These are phyloP conservation scores for Coniochaeta pulveracea DNA, from an alignment of 2,329 filamentous ascomycete species.

Conservation along the genomic window DNA sequence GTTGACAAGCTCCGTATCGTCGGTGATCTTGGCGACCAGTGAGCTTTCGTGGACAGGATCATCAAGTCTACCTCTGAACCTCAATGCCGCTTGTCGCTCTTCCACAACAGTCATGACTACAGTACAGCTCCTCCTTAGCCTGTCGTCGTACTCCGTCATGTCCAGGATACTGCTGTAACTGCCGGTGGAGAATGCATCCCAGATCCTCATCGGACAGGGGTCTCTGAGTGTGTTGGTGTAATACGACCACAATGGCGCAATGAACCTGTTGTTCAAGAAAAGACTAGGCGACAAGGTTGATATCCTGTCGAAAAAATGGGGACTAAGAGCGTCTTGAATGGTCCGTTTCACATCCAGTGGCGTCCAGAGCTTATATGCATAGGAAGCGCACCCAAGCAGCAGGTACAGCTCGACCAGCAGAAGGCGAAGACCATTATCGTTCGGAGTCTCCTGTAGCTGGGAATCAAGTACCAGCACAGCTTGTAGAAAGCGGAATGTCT, in stretches of 20 bases:
- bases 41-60: constrained; percentile 27
- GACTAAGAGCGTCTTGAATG: constrained; percentile 43
- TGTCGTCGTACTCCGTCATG: constrained; percentile 31
- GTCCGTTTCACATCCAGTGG: constrained; percentile 43
- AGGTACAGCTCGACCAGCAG: constrained; percentile 40
- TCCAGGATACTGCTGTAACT: constrained; percentile 39
- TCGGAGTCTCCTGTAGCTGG: constrained; percentile 31
- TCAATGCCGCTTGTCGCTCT: constrained; percentile 32
- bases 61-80: constrained; percentile 26
- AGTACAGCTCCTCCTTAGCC: constrained; percentile 37
- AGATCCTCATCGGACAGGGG: constrained; percentile 26
- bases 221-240: constrained; percentile 29
- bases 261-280: constrained; percentile 24
- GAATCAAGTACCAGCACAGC: constrained; percentile 38
- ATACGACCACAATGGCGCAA: constrained; percentile 31
- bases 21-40: constrained; percentile 30
- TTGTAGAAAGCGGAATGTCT: constrained; percentile 28
- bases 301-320: constrained; percentile 43
- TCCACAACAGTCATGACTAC: constrained; percentile 41
- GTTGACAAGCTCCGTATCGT: constrained; percentile 26
- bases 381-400: constrained; percentile 34
- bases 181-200: constrained; percentile 35
- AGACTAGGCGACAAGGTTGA: constrained; percentile 36
- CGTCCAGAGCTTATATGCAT: constrained; percentile 36
- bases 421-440: constrained; percentile 34